Evolutionary conservation across 1,284 basidiomycete genomes (phyloP), one percentile per base, ranked within the genome.

Genomic region (Pyrrhoderma lamaoense): DNA sequence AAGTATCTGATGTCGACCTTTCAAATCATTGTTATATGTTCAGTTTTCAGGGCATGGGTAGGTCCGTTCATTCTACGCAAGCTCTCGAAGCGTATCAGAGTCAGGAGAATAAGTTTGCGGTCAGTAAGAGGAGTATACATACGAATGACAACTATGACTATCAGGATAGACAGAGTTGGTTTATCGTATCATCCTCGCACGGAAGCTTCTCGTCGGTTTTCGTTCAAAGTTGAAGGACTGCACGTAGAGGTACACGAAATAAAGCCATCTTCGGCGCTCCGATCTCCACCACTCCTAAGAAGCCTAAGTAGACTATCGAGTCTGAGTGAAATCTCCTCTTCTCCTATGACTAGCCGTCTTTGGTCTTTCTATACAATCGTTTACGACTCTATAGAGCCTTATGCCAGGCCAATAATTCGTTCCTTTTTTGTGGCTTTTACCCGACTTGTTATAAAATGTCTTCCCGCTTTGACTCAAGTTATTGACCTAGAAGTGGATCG

Each of bases 121-220:
- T 89, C 86, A 21, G 78, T 89, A 56, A 79, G 83, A 43, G 85
- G 86, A 21, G 68, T 89, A 35, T 86, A 83, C 65, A 73, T 86
- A 53, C 73, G 76, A 45, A 70, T 68, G 38, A 77, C 79, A 38
- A 66, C 63, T 47, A 68, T 72, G 49, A 77, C 73, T 37, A 75
- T 76, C 66, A 74, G 71, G 39, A 69, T 83, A 11, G 84, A 88
- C 52, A 80, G 86, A 48, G 75, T 88, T 47, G 76, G 79, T 37
- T 79, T 81, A 59, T 70, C 74, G 44, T 80, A 73, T 57, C 68
- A 70, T 59, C 69, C 75, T 16, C 71, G 69, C 14, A 63, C 71
- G 31, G 66, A 73, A 35, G 63, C 61, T 3, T 72, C 72, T 2
- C 74, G 73, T 53, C 75, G 79, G 34, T 67, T 85, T 23, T 75